These are phyloP conservation scores for Fusarium austroafricanum DNA, from an alignment of 2,329 filamentous ascomycete genomes.

Conservation along the genomic window DNA sequence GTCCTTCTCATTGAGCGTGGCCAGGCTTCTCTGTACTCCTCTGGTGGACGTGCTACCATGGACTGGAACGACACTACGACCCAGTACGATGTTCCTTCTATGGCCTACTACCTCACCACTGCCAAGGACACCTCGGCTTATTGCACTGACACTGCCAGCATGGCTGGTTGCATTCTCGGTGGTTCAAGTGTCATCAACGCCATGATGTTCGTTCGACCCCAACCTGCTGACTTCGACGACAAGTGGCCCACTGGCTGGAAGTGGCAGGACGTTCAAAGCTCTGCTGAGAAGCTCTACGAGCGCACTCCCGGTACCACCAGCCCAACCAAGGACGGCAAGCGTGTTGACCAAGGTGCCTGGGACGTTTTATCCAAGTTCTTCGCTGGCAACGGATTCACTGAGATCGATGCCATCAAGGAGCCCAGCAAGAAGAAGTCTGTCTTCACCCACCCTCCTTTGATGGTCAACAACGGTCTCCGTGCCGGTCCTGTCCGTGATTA, in stretches of 20 bases:
- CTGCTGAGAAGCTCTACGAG: constrained; percentile 71
- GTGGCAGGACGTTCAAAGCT: constrained; percentile 65
- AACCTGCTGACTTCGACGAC: constrained; percentile 74
- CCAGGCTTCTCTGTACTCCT: constrained; percentile 70
- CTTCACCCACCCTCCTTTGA: constrained; percentile 67
- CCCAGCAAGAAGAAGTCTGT: constrained; percentile 75
- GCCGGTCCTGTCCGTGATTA: constrained; percentile 79
- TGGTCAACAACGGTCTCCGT: constrained; percentile 71
- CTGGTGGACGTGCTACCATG: constrained; percentile 72
- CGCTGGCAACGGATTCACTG: constrained; percentile 69
- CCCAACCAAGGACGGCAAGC: constrained; percentile 73
- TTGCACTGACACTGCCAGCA: constrained; percentile 73
- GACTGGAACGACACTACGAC: constrained; percentile 74
- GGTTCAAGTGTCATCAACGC: constrained; percentile 76
- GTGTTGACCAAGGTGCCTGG: constrained; percentile 76
- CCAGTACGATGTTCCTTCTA: constrained; percentile 77
- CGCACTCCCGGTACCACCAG: constrained; percentile 77
- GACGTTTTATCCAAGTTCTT: constrained; percentile 71
- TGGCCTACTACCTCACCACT: constrained; percentile 77
- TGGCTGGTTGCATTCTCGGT: constrained; percentile 78
- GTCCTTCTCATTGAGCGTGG: constrained; percentile 69
- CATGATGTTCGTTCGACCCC: constrained; percentile 75
- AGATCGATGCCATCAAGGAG: constrained; percentile 68
- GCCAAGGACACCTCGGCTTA: constrained; percentile 73
- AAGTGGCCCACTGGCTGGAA: constrained; percentile 79